A percentile compares a stretch with the other conserved stretches of the same genome.
Conservation (phyloP, 805 yeast genomes). For the Wickerhamomyces mucosus region DNA sequence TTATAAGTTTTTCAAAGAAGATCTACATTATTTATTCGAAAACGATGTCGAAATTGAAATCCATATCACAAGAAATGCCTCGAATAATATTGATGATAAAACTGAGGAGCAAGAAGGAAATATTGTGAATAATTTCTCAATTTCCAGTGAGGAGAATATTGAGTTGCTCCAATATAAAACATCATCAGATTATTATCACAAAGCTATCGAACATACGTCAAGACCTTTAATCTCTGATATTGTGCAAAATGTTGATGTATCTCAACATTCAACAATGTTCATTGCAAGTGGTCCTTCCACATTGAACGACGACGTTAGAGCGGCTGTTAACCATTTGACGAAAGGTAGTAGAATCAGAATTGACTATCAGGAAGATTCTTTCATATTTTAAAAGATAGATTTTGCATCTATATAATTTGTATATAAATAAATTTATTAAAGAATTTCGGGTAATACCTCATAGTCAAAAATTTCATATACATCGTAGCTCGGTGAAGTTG, state of each 20-base stretch:
- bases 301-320: constrained; percentile 49
- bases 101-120: neutral
- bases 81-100: neutral
- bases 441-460: no score
- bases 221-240: constrained; percentile 10
- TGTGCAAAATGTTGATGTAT: constrained; percentile 13
- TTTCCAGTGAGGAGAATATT: neutral
- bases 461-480: no score
- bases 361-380: constrained; percentile 24
- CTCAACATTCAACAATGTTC: constrained; percentile 33
- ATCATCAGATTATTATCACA: neutral
- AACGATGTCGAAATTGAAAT: constrained; percentile 15
- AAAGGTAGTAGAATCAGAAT: constrained; percentile 19
- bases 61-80: constrained; percentile 10
- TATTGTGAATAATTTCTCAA: neutral
- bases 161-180: constrained; percentile 1
- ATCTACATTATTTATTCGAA: constrained; percentile 27
- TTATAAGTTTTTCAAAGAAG: constrained; percentile 37
- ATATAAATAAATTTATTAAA: neutral
- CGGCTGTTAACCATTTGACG: constrained; percentile 34
- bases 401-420: neutral
- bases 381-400: constrained; percentile 8
- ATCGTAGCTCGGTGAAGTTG: no score
- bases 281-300: constrained; percentile 56
- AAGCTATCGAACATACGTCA: neutral